Evolutionary conservation across 257 asterid genomes (phyloP).

Genomic region (Capsicum pubescens): DNA sequence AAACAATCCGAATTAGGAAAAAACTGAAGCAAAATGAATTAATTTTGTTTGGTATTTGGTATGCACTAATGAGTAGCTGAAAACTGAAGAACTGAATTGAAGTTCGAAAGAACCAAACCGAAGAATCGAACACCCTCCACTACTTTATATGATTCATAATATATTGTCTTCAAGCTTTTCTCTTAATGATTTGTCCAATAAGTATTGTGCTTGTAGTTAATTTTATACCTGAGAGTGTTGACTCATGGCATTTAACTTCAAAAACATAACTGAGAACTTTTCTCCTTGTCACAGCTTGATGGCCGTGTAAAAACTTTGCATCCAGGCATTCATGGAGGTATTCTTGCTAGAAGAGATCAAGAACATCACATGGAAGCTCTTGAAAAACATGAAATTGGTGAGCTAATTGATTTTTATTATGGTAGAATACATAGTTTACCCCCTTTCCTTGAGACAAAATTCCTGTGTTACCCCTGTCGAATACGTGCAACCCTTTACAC

Average conservation of each 20-base stretch:
- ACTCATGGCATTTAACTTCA: background rate
- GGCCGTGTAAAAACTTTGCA: slow-evolving; percentile 99
- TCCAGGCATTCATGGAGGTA: slow-evolving; percentile 93
- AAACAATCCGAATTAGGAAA: too few species aligned
- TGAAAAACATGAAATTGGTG: slow-evolving; percentile 79
- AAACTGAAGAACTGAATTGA: too few species aligned
- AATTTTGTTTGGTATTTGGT: too few species aligned
- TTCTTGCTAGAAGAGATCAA: slow-evolving; percentile 95
- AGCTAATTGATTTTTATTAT: slow-evolving; percentile 30
- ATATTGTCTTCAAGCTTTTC: background rate
- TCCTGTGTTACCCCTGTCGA: background rate
- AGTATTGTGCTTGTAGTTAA: background rate
- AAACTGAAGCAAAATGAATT: too few species aligned
- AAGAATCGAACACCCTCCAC: too few species aligned
- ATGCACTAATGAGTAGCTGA: too few species aligned
- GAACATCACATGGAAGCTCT: slow-evolving; percentile 94
- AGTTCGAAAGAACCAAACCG: too few species aligned
- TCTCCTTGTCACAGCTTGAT: slow-evolving; percentile 64
- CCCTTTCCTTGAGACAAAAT: background rate
- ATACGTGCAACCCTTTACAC: background rate
- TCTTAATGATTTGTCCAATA: slow-evolving; percentile 11
- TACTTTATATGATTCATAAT: background rate
- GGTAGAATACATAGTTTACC: background rate
- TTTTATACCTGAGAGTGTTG: slow-evolving; percentile 16
- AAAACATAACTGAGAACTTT: background rate